A percentile compares a stretch with the other conserved stretches of the same genome.
These are phyloP conservation scores for Fusarium fracticaudum DNA, from an alignment of 2,329 filamentous ascomycete genomes.

Conservation along the genomic window DNA sequence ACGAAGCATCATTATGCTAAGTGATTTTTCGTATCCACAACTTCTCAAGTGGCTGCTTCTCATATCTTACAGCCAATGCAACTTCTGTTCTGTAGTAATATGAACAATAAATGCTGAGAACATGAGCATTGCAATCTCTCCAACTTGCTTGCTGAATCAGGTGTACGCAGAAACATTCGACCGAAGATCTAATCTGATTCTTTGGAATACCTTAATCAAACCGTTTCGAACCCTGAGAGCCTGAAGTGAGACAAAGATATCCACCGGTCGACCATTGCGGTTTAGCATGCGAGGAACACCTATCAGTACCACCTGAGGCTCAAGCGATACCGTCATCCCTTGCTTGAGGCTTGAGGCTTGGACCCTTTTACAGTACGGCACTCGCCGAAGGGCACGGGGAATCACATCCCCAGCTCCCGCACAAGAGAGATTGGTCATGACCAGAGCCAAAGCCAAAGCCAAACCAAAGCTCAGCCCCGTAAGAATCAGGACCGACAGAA, in stretches of 20 bases:
- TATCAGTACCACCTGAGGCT: constrained; percentile 7
- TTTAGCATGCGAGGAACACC: neutral
- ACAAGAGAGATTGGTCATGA: constrained; percentile 17
- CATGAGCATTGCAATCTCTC: neutral
- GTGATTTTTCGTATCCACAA: neutral
- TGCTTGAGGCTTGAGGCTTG: neutral
- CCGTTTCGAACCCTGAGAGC: neutral
- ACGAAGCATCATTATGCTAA: neutral
- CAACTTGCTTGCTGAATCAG: neutral
- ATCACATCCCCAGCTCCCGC: constrained; percentile 4
- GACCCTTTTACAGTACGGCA: neutral
- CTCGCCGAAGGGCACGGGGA: constrained; percentile 8
- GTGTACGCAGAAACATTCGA: neutral
- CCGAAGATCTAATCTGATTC: neutral
- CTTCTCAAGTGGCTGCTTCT: neutral
- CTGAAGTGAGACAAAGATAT: constrained; percentile 1
- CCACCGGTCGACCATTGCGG: neutral
- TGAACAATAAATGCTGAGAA: neutral
- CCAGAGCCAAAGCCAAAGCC: neutral
- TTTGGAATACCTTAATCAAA: neutral
- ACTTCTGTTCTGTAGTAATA: neutral
- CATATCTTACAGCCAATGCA: neutral
- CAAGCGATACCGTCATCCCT: neutral
- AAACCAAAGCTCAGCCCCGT: neutral
- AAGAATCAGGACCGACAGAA: constrained; percentile 12